Conservation (phyloP, 2,329 filamentous ascomycete species). For the Hypoxylon sp. region DNA sequence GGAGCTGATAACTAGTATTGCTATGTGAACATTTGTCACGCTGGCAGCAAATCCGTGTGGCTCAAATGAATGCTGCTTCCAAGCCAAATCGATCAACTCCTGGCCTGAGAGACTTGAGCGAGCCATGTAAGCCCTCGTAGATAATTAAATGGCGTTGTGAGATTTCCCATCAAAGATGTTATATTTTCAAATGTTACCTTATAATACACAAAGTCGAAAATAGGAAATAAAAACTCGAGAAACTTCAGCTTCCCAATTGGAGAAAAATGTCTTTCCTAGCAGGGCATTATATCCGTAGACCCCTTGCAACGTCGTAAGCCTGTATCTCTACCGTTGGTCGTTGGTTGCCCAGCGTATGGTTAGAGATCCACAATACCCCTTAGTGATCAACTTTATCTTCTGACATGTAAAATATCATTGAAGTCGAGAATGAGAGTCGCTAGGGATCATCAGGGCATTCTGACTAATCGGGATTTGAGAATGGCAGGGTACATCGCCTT, state of each 20-base stretch:
- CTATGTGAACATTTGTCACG: constrained; percentile 10
- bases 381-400: constrained; percentile 3
- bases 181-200: not conserved
- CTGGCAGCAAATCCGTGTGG: constrained; percentile 16
- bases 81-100: constrained; percentile 21
- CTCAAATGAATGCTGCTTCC: constrained; percentile 16
- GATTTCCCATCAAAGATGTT: constrained; percentile 7
- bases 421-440: not conserved
- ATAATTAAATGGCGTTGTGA: not conserved
- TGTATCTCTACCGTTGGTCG: constrained; percentile 4
- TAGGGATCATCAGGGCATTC: constrained; percentile 5
- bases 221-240: constrained; percentile 1
- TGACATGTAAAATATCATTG: constrained; percentile 7
- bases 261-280: not conserved
- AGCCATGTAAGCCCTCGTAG: constrained; percentile 13
- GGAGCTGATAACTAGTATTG: constrained; percentile 8
- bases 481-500: constrained; percentile 3
- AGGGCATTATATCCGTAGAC: constrained; percentile 5
- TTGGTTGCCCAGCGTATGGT: not conserved
- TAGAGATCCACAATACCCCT: constrained; percentile 11
- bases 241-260: not conserved
- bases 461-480: not conserved
- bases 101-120: constrained; percentile 4
- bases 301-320: constrained; percentile 8
- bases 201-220: not conserved